Conservation (phyloP, 2,329 filamentous ascomycete species). For the Hypomyces perniciosus region DNA sequence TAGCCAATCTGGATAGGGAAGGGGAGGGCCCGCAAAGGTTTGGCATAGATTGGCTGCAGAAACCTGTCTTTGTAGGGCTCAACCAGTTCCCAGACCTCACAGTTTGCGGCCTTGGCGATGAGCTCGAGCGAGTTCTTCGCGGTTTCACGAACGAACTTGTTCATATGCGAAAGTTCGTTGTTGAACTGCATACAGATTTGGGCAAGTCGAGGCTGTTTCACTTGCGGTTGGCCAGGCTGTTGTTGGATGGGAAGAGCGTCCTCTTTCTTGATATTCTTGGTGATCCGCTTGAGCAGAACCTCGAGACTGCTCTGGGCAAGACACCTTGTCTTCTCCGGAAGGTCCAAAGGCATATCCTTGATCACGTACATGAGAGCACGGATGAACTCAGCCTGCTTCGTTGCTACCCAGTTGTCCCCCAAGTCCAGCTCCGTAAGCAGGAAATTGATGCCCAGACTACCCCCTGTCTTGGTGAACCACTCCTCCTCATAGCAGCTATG, state of each 20-base stretch:
- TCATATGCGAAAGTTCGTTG: slow-evolving; percentile 89
- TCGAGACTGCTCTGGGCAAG: slow-evolving; percentile 80
- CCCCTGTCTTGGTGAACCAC: slow-evolving; percentile 97
- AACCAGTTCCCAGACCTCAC: slow-evolving; percentile 81
- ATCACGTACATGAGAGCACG: slow-evolving; percentile 93
- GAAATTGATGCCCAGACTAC: slow-evolving; percentile 82
- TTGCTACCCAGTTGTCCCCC: slow-evolving; percentile 74
- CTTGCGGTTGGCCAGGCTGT: slow-evolving; percentile 38
- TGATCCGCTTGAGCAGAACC: slow-evolving; percentile 70
- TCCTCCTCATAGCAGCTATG: slow-evolving; percentile 97
- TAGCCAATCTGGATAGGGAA: slow-evolving; percentile 96
- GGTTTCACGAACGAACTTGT: slow-evolving; percentile 85
- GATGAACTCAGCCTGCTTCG: slow-evolving; percentile 81
- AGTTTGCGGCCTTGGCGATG: slow-evolving; percentile 69
- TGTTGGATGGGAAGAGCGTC: slow-evolving; percentile 45
- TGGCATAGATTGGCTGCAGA: slow-evolving; percentile 88
- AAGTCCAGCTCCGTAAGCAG: slow-evolving; percentile 80
- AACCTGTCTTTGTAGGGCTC: slow-evolving; percentile 85
- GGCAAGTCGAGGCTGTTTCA: slow-evolving; percentile 56
- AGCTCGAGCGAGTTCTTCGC: slow-evolving; percentile 75
- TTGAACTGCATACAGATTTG: slow-evolving; percentile 81
- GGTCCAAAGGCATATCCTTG: slow-evolving; percentile 93
- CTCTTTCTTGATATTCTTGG: slow-evolving; percentile 71
- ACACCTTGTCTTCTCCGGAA: slow-evolving; percentile 81
- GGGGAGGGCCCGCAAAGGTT: slow-evolving; percentile 84